Evolutionary conservation across 768 basidiomycete genomes (phyloP).

Genomic region (Guyanaporus albipodus): DNA sequence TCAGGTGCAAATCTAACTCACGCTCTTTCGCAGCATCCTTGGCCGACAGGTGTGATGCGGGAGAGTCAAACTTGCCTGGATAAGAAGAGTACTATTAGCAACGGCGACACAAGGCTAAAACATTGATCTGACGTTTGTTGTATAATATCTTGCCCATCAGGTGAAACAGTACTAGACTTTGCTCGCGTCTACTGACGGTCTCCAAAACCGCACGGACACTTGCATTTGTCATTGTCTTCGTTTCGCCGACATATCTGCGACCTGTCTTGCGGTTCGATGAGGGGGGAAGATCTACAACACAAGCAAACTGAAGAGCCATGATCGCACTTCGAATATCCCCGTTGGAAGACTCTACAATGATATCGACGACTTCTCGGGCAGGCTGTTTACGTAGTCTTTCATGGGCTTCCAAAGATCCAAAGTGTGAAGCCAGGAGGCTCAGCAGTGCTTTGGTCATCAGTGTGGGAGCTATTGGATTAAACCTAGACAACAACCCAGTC

Average conservation of each 20-base stretch:
- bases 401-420: constrained; percentile 28
- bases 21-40: constrained; percentile 64
- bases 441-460: constrained; percentile 78
- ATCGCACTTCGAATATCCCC: constrained; percentile 94
- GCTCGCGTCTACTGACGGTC: constrained; percentile 77
- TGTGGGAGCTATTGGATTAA: constrained; percentile 89
- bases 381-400: constrained; percentile 34
- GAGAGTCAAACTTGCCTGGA: constrained; percentile 73
- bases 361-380: constrained; percentile 65
- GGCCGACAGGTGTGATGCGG: constrained; percentile 47
- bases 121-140: constrained; percentile 68
- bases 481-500: constrained; percentile 43
- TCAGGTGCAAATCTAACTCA: constrained; percentile 50
- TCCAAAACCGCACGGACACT: constrained; percentile 49
- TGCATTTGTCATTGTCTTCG: constrained; percentile 15
- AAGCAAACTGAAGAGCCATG: constrained; percentile 90
- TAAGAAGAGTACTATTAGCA: constrained; percentile 2
- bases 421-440: constrained; percentile 48
- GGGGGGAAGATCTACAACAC: constrained; percentile 36
- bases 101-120: neutral
- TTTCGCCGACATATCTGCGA: constrained; percentile 27
- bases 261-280: constrained; percentile 24
- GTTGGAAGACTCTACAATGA: constrained; percentile 73
- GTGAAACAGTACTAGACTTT: constrained; percentile 86
- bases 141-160: constrained; percentile 90